Evolutionary conservation across 2,329 filamentous ascomycete genomes (phyloP), one percentile per base, ranked within the genome.

Genomic region (Drechslerella dactyloides): DNA sequence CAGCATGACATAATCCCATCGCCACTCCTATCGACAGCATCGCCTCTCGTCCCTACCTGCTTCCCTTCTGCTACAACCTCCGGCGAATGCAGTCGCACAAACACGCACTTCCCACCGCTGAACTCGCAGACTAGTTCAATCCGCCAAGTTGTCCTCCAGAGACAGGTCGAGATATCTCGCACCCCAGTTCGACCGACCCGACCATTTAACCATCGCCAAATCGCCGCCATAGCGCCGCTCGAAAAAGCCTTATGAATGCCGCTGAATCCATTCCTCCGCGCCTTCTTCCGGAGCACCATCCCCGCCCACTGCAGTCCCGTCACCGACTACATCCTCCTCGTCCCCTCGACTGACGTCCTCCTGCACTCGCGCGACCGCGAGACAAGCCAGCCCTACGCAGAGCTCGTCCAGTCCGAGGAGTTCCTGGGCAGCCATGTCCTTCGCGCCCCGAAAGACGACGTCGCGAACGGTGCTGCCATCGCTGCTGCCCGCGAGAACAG

Each of bases 241-340:
- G 83, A 85, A 46, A 33, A 33, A 72, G 50, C 82, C 82, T 84
- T 82, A 84, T 89, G 89, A 87, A 96, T 96, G 93, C 93, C 93
- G 89, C 91, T 94, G 84, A 99, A 99, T 83, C 94, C 94, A 81
- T 97, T 97, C 83, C 86, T 99, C 81, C 89, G 90, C 84, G 92
- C 93, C 85, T 97, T 99, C 87, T 97, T 97, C 86, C 92, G 91
- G 84, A 97, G 92, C 86, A 88, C 91, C 80, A 86, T 97, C 79
- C 89, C 90, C 77, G 84, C 89, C 78, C 93, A 97, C 87, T 97
- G 94, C 84, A 87, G 89, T 74, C 93, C 94, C 62, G 86, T 92
- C 75, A 90, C 94, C 81, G 91, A 96, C 80, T 91, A 97, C 85
- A 87, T 99, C 77, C 86, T 99, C 64, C 89, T 99, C 57, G 93